Conservation (phyloP, 306 rosid genomes). For the Begonia peltatifolia region DNA sequence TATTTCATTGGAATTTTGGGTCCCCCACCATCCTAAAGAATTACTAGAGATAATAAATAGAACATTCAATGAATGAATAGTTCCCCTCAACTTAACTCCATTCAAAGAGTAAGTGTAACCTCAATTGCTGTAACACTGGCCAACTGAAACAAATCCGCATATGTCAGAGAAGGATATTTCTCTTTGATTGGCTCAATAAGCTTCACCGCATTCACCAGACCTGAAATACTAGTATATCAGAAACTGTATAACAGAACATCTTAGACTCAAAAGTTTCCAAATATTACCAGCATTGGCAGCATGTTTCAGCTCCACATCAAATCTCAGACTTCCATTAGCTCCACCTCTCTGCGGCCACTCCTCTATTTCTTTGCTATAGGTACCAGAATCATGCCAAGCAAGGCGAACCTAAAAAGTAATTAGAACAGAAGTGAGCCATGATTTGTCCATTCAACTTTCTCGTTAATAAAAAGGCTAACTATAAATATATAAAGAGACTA, state of each 20-base stretch:
- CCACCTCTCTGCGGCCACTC: constrained; percentile 96
- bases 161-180: constrained; percentile 75
- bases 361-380: constrained; percentile 78
- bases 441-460: not conserved
- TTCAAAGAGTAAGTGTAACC: constrained; percentile 29
- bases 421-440: not conserved
- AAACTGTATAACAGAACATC: constrained; percentile 4
- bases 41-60: not conserved
- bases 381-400: constrained; percentile 99
- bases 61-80: constrained; percentile 10
- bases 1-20: constrained; percentile 95
- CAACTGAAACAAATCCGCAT: constrained; percentile 94
- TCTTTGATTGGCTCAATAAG: constrained; percentile 91
- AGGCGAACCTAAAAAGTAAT: constrained; percentile 45
- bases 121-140: constrained; percentile 92
- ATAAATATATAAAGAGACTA: not conserved
- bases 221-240: constrained; percentile 29
- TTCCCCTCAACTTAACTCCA: constrained; percentile 4
- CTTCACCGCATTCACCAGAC: constrained; percentile 87
- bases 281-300: constrained; percentile 89
- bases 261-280: not conserved
- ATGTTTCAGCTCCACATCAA: constrained; percentile 78
- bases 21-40: constrained; percentile 78
- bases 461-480: not conserved
- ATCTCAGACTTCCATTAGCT: constrained; percentile 88